These are phyloP conservation scores for Madurella mycetomatis DNA, from an alignment of 2,329 filamentous ascomycete species.

Conservation along the genomic window DNA sequence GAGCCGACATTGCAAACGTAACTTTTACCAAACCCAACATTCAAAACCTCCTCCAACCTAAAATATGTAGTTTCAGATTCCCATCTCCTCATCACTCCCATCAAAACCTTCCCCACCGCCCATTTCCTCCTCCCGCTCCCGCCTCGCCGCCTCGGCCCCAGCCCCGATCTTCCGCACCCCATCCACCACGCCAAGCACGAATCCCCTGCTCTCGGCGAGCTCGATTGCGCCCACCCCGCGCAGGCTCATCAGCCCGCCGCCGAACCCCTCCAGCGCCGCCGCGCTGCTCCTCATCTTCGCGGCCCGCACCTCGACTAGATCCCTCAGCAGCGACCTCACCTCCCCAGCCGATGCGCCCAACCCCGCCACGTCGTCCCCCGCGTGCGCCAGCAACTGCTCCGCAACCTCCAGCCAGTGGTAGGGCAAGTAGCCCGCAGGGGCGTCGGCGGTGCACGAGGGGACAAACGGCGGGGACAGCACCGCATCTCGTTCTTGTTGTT, in stretches of 20 bases:
- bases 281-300: constrained; percentile 81
- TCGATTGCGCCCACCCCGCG: constrained; percentile 88
- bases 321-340: constrained; percentile 70
- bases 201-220: constrained; percentile 77
- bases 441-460: constrained; percentile 65
- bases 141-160: constrained; percentile 69
- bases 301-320: constrained; percentile 81
- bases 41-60: not conserved
- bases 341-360: constrained; percentile 54
- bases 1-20: not conserved
- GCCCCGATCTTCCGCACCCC: constrained; percentile 79
- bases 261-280: constrained; percentile 64
- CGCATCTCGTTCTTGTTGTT: constrained; percentile 17
- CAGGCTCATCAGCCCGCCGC: constrained; percentile 64
- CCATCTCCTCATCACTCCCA: constrained; percentile 51
- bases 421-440: constrained; percentile 67
- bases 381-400: constrained; percentile 80
- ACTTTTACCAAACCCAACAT: not conserved
- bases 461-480: constrained; percentile 70
- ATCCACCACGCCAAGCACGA: constrained; percentile 82
- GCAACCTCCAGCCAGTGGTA: constrained; percentile 95
- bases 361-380: constrained; percentile 68
- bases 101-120: constrained; percentile 56
- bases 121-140: constrained; percentile 70
- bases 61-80: constrained; percentile 19